Conservation (phyloP, 768 basidiomycete species). For the Tylopilus balloui region DNA sequence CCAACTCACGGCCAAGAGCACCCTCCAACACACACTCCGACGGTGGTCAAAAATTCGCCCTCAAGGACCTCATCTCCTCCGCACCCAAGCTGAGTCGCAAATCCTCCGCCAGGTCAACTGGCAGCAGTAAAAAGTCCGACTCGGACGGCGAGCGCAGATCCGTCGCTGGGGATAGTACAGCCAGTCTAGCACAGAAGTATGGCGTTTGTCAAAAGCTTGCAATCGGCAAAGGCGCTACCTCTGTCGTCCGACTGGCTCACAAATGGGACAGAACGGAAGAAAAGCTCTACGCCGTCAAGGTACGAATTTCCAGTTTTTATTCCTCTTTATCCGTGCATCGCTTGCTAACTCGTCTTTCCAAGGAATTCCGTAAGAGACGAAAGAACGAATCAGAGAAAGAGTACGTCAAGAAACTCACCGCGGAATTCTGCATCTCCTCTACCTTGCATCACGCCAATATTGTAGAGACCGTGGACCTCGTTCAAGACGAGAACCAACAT, state of each 20-base stretch:
- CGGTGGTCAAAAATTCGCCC: constrained; percentile 68
- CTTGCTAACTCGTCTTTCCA: background rate
- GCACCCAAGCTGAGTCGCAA: constrained; percentile 74
- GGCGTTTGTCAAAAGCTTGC: constrained; percentile 96
- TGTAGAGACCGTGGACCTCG: constrained; percentile 97
- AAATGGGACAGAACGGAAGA: constrained; percentile 98
- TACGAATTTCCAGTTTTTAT: constrained; percentile 33
- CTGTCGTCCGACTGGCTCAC: constrained; percentile 92
- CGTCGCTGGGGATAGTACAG: constrained; percentile 48
- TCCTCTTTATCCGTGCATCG: background rate
- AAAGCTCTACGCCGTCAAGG: constrained; percentile 97
- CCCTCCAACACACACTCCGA: constrained; percentile 53
- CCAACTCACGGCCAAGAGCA: constrained; percentile 32
- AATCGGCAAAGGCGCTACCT: constrained; percentile 98
- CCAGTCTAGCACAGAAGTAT: constrained; percentile 80
- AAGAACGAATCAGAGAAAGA: constrained; percentile 99
- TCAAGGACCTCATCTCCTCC: constrained; percentile 72
- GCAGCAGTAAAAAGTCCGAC: constrained; percentile 62
- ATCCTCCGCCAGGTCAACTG: constrained; percentile 66
- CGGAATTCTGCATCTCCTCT: constrained; percentile 97
- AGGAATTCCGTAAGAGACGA: constrained; percentile 98
- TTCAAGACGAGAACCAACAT: constrained; percentile 94
- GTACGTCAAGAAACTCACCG: constrained; percentile 99
- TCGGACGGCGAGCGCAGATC: constrained; percentile 50
- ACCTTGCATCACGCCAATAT: constrained; percentile 92